Evolutionary conservation across 2,329 filamentous ascomycete genomes (phyloP), one percentile per base, ranked within the genome.

Genomic region (Aspergillus pseudoviridinutans): DNA sequence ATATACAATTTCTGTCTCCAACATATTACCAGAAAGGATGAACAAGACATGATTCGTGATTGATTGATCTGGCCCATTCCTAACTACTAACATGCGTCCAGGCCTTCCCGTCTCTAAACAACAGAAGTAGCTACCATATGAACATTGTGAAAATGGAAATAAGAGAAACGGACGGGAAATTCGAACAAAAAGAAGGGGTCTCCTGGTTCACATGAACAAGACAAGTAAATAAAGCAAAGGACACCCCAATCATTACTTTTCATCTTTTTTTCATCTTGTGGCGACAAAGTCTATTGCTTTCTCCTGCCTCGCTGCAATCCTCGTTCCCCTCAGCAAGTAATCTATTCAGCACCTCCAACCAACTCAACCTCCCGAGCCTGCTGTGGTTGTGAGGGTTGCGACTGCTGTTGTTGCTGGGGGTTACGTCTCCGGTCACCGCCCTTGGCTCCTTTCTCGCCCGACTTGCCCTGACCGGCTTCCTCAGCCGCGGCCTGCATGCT

Each of bases 401-500:
- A 59, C 53, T 66, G 53, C 50, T 64, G 61, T 53, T 67, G 65
- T 35, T 64, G 61, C 59, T 65, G 63, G 44, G 68, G 70, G 49
- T 65, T 63, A 61, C 72, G 61, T 69, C 74, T 62, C 66, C 74
- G 67, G 59, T 73, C 68, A 61, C 66, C 62, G 51, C 59, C 65
- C 57, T 71, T 71, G 53, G 64, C 68, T 38, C 65, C 65, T 56
- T 66, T 70, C 55, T 64, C 66, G 47, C 66, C 66, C 56, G 58
- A 54, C 58, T 58, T 53, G 44, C 44, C 44, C 44, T 68, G 65
- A 42, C 64, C 66, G 35, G 63, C 63, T 56, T 70, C 72, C 59
- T 68, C 71, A 55, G 64, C 70, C 51, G 63, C 72, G 54, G 91
- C 65, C 87, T 87, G 80, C 52, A 71, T 65, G n/a, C 71, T 67